Percentiles rank a stretch among this genome's conserved stretches.
phyloP scores from a whole-genome alignment of 2,329 filamentous ascomycete genomes.

The Penicillium sp. region DNA sequence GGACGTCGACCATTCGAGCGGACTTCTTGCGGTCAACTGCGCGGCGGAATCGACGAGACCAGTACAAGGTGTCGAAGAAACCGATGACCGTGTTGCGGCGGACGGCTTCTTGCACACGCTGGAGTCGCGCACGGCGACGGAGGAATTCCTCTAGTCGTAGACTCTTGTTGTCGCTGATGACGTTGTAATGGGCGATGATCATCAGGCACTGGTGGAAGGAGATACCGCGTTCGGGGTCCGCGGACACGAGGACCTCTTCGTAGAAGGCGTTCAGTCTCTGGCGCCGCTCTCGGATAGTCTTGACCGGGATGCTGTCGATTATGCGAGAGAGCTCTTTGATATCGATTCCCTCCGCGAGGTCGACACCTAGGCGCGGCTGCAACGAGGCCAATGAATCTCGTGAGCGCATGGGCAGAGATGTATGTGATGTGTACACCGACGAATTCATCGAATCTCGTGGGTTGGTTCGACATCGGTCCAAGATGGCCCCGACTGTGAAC shows the following conservation, averaged over 20 bases:
- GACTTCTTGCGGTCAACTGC: constrained; percentile 67
- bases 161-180: constrained; percentile 97
- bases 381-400: constrained; percentile 14
- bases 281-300: constrained; percentile 68
- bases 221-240: constrained; percentile 83
- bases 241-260: constrained; percentile 90
- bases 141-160: constrained; percentile 91
- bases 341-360: constrained; percentile 57
- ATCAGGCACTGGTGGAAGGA: constrained; percentile 88
- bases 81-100: constrained; percentile 83
- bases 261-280: constrained; percentile 90
- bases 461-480: constrained; percentile 73
- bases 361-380: constrained; percentile 2
- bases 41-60: constrained; percentile 75
- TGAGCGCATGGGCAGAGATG: constrained; percentile 19
- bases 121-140: constrained; percentile 79
- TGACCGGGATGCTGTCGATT: constrained; percentile 67
- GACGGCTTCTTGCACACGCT: constrained; percentile 92
- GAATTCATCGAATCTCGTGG: constrained; percentile 42
- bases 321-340: constrained; percentile 69
- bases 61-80: constrained; percentile 92
- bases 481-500: constrained; percentile 77
- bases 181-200: constrained; percentile 96
- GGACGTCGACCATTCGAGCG: constrained; percentile 71
- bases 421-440: constrained; percentile 5